These are phyloP conservation scores for Lactarius tabidus DNA, from an alignment of 768 basidiomycete species.

Conservation along the genomic window DNA sequence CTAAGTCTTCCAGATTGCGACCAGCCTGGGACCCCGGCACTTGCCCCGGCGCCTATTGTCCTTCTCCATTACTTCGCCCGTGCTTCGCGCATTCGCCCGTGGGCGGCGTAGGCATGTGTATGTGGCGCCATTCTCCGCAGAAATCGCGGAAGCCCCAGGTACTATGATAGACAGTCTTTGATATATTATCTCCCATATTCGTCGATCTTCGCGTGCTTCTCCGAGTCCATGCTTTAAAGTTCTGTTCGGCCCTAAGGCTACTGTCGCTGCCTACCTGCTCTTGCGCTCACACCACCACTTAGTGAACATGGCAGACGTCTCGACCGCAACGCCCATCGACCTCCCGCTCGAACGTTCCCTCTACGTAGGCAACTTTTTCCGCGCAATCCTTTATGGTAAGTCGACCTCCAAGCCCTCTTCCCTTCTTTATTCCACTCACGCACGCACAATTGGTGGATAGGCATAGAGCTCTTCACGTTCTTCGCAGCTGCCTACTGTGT, in stretches of 20 bases:
- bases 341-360: conserved; percentile 17
- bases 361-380: conserved; percentile 15
- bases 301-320: background rate
- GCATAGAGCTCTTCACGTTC: conserved; percentile 11
- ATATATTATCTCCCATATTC: background rate
- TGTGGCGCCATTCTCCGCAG: background rate
- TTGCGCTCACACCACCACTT: background rate
- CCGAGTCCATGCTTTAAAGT: background rate
- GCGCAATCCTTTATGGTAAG: conserved; percentile 16
- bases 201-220: background rate
- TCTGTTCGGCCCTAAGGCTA: background rate
- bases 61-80: background rate
- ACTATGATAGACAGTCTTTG: background rate
- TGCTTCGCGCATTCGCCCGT: background rate
- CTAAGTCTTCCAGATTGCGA: background rate
- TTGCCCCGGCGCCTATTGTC: background rate
- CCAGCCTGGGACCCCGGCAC: background rate
- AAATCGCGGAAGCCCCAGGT: background rate
- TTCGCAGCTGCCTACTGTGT: conserved; percentile 9
- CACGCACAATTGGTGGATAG: background rate
- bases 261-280: background rate
- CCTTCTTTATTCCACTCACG: background rate
- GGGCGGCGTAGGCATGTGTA: background rate
- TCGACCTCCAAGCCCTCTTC: background rate
- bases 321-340: conserved; percentile 4